phyloP scores from a whole-genome alignment of 352 stramenopile species.

The Pythium rhizo-oryzae region DNA sequence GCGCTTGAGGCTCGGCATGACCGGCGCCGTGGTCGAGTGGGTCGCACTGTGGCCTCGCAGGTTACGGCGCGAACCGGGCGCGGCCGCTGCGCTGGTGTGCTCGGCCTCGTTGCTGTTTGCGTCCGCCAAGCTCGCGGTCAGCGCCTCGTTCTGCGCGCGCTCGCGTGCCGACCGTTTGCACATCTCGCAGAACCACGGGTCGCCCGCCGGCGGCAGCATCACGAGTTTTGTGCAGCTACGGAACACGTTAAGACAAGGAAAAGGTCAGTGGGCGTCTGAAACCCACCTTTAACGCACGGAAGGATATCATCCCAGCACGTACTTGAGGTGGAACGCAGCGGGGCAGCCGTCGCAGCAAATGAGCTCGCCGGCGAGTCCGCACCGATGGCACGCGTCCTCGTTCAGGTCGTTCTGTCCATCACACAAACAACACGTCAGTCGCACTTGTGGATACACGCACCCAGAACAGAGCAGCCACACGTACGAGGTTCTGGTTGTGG shows the following conservation, averaged over 20 bases:
- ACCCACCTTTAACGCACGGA: background rate
- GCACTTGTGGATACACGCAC: too few relatives aligned
- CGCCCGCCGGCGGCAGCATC: constrained; percentile 49
- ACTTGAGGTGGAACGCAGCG: constrained; percentile 75
- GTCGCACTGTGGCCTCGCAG: constrained; percentile 40
- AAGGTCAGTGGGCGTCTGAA: constrained; percentile 5
- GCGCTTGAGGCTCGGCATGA: constrained; percentile 63
- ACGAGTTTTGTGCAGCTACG: constrained; percentile 66
- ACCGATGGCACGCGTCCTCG: constrained; percentile 80
- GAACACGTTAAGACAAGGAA: background rate
- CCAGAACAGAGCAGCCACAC: background rate
- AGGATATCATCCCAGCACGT: constrained; percentile 14
- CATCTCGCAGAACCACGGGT: constrained; percentile 72
- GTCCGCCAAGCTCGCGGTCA: background rate
- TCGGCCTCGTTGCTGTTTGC: background rate
- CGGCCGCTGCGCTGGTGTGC: background rate
- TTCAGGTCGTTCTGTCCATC: constrained; percentile 74
- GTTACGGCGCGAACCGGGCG: constrained; percentile 32
- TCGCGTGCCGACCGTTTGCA: constrained; percentile 57
- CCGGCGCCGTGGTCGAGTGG: constrained; percentile 20
- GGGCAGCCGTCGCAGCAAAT: constrained; percentile 85
- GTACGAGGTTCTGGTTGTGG: constrained; percentile 62
- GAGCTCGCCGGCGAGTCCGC: constrained; percentile 65
- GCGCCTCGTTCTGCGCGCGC: constrained; percentile 14
- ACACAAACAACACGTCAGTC: too few relatives aligned